Conservation (phyloP, 345 rosid genomes). For the Garcia nutans region DNA sequence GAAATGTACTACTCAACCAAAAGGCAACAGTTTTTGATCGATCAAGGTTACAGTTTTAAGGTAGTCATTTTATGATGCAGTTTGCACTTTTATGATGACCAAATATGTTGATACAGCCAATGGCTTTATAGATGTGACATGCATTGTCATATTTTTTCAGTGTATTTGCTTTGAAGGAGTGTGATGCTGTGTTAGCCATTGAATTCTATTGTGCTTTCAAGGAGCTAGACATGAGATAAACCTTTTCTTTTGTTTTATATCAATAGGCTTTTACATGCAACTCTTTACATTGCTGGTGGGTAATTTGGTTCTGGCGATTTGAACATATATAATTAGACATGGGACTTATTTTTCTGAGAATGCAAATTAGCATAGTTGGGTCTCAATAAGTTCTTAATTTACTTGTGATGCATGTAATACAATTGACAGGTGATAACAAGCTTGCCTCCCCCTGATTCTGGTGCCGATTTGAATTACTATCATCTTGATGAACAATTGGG, state of each 20-base stretch:
- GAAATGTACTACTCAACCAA: slow-evolving; percentile 94
- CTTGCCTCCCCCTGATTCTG: slow-evolving; percentile 81
- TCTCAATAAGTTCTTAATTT: background rate
- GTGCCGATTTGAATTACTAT: slow-evolving; percentile 70
- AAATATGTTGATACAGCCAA: background rate
- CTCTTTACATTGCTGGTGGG: too few relatives aligned
- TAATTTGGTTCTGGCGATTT: too few relatives aligned
- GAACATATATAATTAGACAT: too few relatives aligned
- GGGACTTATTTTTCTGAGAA: background rate
- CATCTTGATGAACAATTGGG: slow-evolving; percentile 69
- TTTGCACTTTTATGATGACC: background rate
- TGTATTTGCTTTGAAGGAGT: too few relatives aligned
- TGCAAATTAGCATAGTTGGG: background rate
- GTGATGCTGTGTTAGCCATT: too few relatives aligned
- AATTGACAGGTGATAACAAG: slow-evolving; percentile 70
- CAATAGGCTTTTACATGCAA: too few relatives aligned
- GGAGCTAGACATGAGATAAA: too few relatives aligned
- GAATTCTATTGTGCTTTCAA: too few relatives aligned
- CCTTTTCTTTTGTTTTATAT: too few relatives aligned
- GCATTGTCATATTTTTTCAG: background rate
- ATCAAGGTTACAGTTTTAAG: slow-evolving; percentile 97
- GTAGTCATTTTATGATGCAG: slow-evolving; percentile 24
- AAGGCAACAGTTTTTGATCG: slow-evolving; percentile 90
- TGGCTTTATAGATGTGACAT: background rate
- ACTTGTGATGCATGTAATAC: slow-evolving; percentile 9